Conservation (phyloP, 2,329 filamentous ascomycete species). For the Botrytis tulipae region DNA sequence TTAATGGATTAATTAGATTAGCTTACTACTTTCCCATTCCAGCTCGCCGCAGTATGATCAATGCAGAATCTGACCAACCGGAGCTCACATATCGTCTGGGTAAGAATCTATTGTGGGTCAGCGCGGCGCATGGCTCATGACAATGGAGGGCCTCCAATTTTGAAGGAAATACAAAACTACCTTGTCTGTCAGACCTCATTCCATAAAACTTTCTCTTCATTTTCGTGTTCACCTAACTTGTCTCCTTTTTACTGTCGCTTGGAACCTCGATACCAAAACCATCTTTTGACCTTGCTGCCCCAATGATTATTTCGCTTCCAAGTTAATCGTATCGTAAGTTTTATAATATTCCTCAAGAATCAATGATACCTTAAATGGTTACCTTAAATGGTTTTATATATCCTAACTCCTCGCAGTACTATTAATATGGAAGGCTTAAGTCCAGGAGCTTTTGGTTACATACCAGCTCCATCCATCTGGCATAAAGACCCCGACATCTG, state of each 20-base stretch:
- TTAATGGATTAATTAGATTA: background rate
- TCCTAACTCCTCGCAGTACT: constrained; percentile 1
- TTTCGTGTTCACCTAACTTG: background rate
- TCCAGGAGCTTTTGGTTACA: background rate
- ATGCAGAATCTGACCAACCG: background rate
- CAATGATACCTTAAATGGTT: background rate
- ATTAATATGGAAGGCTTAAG: background rate
- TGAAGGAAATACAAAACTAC: constrained; percentile 9
- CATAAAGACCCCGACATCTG: background rate
- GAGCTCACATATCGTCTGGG: background rate
- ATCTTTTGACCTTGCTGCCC: background rate
- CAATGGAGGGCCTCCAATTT: constrained; percentile 9
- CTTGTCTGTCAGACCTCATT: background rate
- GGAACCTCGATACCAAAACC: too few species aligned
- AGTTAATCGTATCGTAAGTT: constrained; percentile 2
- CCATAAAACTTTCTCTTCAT: background rate
- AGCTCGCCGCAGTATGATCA: background rate
- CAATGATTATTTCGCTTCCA: background rate
- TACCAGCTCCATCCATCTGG: background rate
- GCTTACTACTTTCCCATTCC: background rate
- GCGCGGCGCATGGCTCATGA: background rate
- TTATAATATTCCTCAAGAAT: background rate
- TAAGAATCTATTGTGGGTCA: background rate
- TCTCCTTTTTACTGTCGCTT: background rate
- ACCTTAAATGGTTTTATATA: background rate